Base-by-base conservation (phyloP, 345 rosid species). In the Populus alba region DNA sequence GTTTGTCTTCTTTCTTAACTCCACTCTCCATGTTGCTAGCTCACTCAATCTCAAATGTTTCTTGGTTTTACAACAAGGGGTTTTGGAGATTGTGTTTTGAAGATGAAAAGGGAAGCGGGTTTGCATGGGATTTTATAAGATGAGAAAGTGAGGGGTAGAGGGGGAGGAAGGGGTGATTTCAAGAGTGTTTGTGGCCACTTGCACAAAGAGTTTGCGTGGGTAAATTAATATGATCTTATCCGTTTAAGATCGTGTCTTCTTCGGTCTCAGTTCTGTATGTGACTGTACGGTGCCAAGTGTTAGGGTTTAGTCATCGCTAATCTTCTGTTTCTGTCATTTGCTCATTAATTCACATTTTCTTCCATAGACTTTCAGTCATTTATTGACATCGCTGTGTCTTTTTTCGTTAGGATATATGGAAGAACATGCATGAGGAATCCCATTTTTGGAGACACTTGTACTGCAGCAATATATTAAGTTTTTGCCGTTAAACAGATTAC, bases 51-150 rank as follows among this genome's bases (percentile, higher is more conserved):
- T 18, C 70, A 37, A 67, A 67, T 8, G 23, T 29, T 38, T 31
- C 23, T 8, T 67, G 22, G 29, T 37, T 67, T 38, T 35, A 35
- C 41, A 13, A 15, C 37, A 66, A 29, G 0, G 2, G 45, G 37
- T 13, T 15, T 37, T 25, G 3, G 33, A 23, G 27, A 5, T 13
- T 63, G 37, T 11, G 67, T 63, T 63, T 67, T 18, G 70, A 16
- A 16, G 7, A 51, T 70, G 72, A 43, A 69, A 17, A 29, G 29
- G 6, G 35, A 23, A 73, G 65, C 1, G 61, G 57, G 45, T 37
- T 74, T 72, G 72, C 74, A 72, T 75, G 74, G 70, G 65, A 59
- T 69, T 68, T 75, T 79, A 79, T 79, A 79, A 29, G 4, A 4
- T 3, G 27, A 4, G 27, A 8, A 3, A 8, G 62, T 55, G 25